Conservation (phyloP, 495 filamentous ascomycete genomes). For the Aspergillus campestris region DNA sequence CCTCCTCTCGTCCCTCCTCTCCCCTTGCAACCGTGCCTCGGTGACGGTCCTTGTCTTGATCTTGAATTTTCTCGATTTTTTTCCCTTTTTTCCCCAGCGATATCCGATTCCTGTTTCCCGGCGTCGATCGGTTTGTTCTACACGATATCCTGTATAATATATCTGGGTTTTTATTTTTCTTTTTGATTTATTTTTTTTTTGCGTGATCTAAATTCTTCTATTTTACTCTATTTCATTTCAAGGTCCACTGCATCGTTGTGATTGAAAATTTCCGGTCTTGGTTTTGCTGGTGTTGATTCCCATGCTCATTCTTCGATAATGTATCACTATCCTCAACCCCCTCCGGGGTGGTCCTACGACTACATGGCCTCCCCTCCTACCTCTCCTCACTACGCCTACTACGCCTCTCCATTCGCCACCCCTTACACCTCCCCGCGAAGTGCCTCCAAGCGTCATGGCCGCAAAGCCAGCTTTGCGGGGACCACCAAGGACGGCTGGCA, state of each 20-base stretch:
- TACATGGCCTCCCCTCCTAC: slow-evolving; percentile 44
- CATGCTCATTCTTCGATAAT: slow-evolving; percentile 36
- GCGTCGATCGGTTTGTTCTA: slow-evolving; percentile 35
- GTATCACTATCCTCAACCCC: slow-evolving; percentile 45
- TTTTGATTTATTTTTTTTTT: slow-evolving; percentile 15
- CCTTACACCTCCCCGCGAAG: slow-evolving; percentile 32
- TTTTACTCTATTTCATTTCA: slow-evolving; percentile 1
- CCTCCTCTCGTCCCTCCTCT: slow-evolving; percentile 34
- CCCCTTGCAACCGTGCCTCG: slow-evolving; percentile 38
- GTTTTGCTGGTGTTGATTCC: slow-evolving; percentile 9
- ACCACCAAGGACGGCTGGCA: slow-evolving; percentile 35
- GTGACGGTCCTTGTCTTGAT: slow-evolving; percentile 32
- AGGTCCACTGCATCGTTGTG: slow-evolving; percentile 7
- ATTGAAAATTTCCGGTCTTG: slow-evolving; percentile 3
- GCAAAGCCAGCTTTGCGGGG: slow-evolving; percentile 41
- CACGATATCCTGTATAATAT: slow-evolving; percentile 47
- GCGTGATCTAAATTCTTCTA: slow-evolving; percentile 10
- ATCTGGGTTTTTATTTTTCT: slow-evolving; percentile 21
- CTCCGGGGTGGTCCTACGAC: slow-evolving; percentile 42
- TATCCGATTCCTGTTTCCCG: slow-evolving; percentile 21
- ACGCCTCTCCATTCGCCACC: slow-evolving; percentile 36
- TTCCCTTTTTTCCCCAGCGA: slow-evolving; percentile 5
- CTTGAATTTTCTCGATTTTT: slow-evolving; percentile 3
- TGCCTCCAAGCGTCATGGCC: slow-evolving; percentile 33
- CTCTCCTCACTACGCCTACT: slow-evolving; percentile 42